Evolutionary conservation across 2,329 filamentous ascomycete species (phyloP).

Genomic region (Rasamsonia emersonii): DNA sequence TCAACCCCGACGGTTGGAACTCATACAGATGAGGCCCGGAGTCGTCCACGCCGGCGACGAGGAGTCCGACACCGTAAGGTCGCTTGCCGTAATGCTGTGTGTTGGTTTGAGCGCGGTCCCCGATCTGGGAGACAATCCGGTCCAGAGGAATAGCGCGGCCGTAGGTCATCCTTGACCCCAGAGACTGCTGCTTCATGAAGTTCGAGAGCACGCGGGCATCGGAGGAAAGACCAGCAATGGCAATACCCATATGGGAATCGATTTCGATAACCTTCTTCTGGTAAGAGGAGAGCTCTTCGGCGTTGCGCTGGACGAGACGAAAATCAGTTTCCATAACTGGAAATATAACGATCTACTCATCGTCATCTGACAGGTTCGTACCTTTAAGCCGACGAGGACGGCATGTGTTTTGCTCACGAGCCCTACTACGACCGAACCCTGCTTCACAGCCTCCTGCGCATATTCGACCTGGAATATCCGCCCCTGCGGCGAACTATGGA

Average conservation of each 20-base stretch:
- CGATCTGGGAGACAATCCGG: constrained; percentile 83
- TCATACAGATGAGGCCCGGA: constrained; percentile 93
- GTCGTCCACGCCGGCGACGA: constrained; percentile 90
- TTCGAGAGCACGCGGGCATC: constrained; percentile 98
- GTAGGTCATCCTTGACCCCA: constrained; percentile 91
- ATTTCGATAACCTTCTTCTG: constrained; percentile 98
- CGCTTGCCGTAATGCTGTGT: constrained; percentile 96
- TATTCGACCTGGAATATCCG: constrained; percentile 99
- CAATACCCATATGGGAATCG: constrained; percentile 90
- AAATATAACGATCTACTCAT: not conserved
- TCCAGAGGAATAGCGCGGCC: constrained; percentile 86
- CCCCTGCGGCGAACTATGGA: constrained; percentile 82
- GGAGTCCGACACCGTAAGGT: constrained; percentile 87
- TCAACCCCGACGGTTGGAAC: constrained; percentile 94
- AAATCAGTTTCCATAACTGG: constrained; percentile 8
- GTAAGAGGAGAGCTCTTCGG: constrained; percentile 98
- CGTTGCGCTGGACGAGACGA: constrained; percentile 63
- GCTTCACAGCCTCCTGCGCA: constrained; percentile 96
- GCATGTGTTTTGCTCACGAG: constrained; percentile 97
- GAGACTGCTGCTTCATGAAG: constrained; percentile 99
- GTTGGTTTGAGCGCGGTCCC: constrained; percentile 93
- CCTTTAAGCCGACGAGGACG: constrained; percentile 94
- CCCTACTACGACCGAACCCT: constrained; percentile 95
- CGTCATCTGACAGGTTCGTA: constrained; percentile 30
- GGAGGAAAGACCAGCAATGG: constrained; percentile 91